Evolutionary conservation across 2,329 filamentous ascomycete genomes (phyloP), one percentile per base, ranked within the genome.

Genomic region (Cladosporium austrohemisphaericum): DNA sequence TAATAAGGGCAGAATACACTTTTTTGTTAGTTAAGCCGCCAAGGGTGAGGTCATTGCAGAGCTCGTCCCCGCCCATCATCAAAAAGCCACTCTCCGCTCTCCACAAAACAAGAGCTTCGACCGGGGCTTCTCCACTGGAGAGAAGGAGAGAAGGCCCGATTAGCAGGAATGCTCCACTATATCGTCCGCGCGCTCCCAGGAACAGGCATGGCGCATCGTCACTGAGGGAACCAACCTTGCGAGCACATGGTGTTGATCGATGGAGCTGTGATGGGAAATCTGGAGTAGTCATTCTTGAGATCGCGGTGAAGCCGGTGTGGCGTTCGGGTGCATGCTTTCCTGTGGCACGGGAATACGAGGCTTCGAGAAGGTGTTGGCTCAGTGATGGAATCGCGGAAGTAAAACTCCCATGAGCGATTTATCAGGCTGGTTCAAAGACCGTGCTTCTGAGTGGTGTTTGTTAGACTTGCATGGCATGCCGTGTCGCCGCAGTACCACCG

Each of bases 401-500:
- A 28, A 28, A 7, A 6, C 25, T 28, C 11, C 25, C 41, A 28
- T 44, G 41, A 45, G 41, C 29, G 20, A 36, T 45, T 45, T 16
- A 8, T 25, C 18, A 13, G 16, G 10, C 16, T 22, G 38, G 38
- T 16, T 31, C 31, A 29, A 7, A 16, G 31, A 26, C 41, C 41
- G 41, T 45, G 41, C 41, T 19, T 25, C 36, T 7, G 19, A 33
- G 41, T 45, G 20, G 41, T 26, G 19, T 45, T 19, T 26, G n/a
- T 26, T 45, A 45, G 29, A 13, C 41, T 45, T 45, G 41, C 38
- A 45, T 45, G 31, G 31, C 41, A 45, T 23, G 41, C 41, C 41
- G 31, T 45, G 41, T 45, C 41, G 41, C 41, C 41, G 41, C 22
- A 45, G 41, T 45, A 45, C 19, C 20, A 45, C 41, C 41, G 41